These are phyloP conservation scores for Podospora pseudoanserina DNA, from an alignment of 495 filamentous ascomycete genomes.

Conservation along the genomic window DNA sequence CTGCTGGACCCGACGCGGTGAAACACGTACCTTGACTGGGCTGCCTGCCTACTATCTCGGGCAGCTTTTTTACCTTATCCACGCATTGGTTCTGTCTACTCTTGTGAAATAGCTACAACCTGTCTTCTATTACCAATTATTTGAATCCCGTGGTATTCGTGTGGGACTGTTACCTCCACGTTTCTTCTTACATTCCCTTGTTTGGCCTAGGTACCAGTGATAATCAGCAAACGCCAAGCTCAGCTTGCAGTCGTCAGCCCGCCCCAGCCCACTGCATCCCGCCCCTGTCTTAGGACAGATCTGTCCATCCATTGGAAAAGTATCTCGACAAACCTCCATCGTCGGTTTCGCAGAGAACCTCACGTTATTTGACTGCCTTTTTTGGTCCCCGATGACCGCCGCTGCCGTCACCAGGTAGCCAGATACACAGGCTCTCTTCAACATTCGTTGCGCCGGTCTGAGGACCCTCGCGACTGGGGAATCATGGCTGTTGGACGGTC, in stretches of 20 bases:
- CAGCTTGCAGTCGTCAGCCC: constrained; percentile 8
- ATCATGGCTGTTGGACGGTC: constrained; percentile 28
- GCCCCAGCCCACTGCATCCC: neutral
- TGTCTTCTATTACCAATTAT: neutral
- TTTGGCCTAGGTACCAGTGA: neutral
- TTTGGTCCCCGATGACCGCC: constrained; percentile 16
- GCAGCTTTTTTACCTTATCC: neutral
- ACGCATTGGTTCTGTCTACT: neutral
- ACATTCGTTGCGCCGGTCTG: neutral
- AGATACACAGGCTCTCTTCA: constrained; percentile 2
- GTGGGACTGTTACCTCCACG: neutral
- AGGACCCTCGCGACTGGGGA: constrained; percentile 5
- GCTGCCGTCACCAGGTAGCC: constrained; percentile 21
- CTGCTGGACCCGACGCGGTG: constrained; percentile 10
- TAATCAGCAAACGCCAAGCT: neutral
- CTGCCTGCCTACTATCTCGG: neutral
- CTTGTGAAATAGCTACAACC: neutral
- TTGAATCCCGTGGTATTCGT: neutral
- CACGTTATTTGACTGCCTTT: constrained; percentile 5
- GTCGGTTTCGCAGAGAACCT: constrained; percentile 2
- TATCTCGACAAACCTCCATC: neutral
- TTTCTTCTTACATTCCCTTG: neutral
- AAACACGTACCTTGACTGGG: constrained; percentile 11
- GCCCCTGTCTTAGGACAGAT: constrained; percentile 2
- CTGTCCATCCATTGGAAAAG: neutral